Base-by-base conservation (phyloP, 2,329 filamentous ascomycete species). In the Curvularia spicifera region DNA sequence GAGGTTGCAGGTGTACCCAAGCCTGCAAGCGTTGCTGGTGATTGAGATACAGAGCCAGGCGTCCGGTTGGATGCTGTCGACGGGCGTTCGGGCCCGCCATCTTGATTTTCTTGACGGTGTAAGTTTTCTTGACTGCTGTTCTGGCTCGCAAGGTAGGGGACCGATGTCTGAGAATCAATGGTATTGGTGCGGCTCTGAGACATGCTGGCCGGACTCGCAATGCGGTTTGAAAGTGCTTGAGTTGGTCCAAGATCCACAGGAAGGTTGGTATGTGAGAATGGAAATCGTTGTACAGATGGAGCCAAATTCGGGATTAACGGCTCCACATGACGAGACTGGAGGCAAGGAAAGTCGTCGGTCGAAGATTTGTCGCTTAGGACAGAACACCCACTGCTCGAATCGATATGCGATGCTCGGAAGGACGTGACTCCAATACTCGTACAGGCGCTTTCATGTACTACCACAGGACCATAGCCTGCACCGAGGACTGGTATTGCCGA, bases 81-180 rank as follows among this genome's bases (percentile, higher is more conserved):
- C 15, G 66, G 73, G 53, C 66, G 74, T 44, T 80, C 78, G 5
- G 68, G 64, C 10, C 71, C 71, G 12, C 73, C 77, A 61, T 81
- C 79, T 48, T 80, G 77, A 40, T 71, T 75, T 37, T 80, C 77
- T 47, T 77, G 75, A 60, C 76, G 77, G 51, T 78, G 70, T 35
- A 83, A 70, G 63, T 80, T 83, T 15, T 79, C 78, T 44, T 80
- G 77, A 57, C 80, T 82, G 63, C 79, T 78, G 60, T 81, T 79
- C 13, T 78, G 66, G 64, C 79, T 81, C 12, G 76, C 71, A 4
- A 78, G 68, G 51, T 78, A 79, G 4, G 79, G 79, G 12, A 75
- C 73, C 12, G 79, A 79, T 13, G 73, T 79, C 45, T 76, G 77
- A 10, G 81, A 81, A 65, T 82, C 80, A 60, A 82, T 78, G 26